phyloP scores from a whole-genome alignment of 208 protist species.

The Acanthamoeba divionensis region DNA sequence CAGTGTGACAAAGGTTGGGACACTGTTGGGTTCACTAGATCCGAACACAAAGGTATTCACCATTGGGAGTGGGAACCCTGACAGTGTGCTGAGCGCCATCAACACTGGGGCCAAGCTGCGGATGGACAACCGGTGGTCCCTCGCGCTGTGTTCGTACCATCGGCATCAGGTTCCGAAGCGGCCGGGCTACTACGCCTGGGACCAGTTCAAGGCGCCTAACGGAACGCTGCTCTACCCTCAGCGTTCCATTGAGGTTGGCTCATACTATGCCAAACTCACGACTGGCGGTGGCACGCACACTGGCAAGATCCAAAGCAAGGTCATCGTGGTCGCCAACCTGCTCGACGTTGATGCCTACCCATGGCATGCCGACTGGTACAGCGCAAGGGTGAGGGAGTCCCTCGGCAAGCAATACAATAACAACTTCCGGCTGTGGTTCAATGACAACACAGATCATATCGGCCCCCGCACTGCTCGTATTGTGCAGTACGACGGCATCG shows the following conservation, averaged over 20 bases:
- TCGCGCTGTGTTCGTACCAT: neutral
- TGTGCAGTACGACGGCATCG: neutral
- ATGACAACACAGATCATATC: neutral
- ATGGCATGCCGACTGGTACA: neutral
- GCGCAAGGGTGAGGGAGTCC: neutral
- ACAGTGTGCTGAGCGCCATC: neutral
- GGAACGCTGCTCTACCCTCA: neutral
- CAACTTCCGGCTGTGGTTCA: conserved; percentile 14
- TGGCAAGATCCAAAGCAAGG: neutral
- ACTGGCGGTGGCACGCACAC: neutral
- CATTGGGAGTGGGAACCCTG: neutral
- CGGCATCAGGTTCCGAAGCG: neutral
- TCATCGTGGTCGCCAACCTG: neutral
- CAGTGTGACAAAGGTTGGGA: neutral
- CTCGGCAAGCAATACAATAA: neutral
- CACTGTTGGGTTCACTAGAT: neutral
- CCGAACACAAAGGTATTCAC: neutral
- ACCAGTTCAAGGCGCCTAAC: neutral
- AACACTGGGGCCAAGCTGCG: neutral
- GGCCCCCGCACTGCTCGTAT: neutral
- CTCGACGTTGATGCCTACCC: conserved; percentile 14
- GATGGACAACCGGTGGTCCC: neutral
- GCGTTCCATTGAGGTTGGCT: neutral
- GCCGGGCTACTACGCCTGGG: neutral
- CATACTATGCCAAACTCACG: neutral